phyloP scores from a whole-genome alignment of 140 eudicot genomes.

The Flaveria floridana region DNA sequence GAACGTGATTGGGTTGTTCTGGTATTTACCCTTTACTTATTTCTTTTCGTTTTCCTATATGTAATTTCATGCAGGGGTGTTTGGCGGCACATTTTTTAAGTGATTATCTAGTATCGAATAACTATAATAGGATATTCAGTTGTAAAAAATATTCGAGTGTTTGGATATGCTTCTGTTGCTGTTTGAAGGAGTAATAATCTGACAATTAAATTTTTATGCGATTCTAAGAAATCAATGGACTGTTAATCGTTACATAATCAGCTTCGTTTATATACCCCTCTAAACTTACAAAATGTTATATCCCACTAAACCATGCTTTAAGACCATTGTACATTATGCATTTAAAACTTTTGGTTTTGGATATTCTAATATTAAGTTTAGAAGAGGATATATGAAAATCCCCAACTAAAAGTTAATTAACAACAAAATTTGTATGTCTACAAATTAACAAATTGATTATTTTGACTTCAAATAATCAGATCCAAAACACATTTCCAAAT shows the following conservation, averaged over 20 bases:
- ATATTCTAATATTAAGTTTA: neutral
- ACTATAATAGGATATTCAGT: neutral
- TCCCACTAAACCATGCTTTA: no score
- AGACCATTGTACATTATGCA: neutral
- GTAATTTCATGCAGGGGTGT: slow-evolving; percentile 13
- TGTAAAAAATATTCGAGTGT: neutral
- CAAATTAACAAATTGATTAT: neutral
- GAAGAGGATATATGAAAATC: neutral
- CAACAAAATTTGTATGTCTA: neutral
- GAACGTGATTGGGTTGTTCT: slow-evolving; percentile 25
- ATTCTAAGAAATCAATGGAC: neutral
- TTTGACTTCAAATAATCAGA: neutral
- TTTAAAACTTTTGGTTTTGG: neutral
- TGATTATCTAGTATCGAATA: neutral
- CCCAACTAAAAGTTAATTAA: neutral
- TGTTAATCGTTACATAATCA: neutral
- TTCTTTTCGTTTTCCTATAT: neutral
- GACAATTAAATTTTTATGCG: neutral
- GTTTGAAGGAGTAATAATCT: neutral
- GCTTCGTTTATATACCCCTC: no score
- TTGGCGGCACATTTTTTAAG: neutral
- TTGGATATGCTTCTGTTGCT: neutral
- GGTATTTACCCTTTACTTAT: neutral
- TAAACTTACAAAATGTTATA: no score
- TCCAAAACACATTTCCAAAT: neutral